These are phyloP conservation scores for Mucor circinelloides DNA, from an alignment of 371 early-diverging fungal genomes.

Conservation along the genomic window DNA sequence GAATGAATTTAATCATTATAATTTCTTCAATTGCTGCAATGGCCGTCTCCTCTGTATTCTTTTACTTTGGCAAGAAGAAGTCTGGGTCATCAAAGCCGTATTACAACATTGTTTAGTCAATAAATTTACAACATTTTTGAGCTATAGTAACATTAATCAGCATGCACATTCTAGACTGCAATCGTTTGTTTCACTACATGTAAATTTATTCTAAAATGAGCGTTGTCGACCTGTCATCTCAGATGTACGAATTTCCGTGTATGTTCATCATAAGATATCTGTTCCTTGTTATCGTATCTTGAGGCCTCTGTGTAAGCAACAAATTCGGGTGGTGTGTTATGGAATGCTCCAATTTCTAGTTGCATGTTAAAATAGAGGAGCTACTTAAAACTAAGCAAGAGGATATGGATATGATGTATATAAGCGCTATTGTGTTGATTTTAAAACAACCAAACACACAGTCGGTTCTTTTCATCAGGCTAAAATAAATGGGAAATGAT, in stretches of 20 bases:
- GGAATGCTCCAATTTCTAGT: too few species aligned
- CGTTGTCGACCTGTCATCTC: neutral
- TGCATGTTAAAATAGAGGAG: too few species aligned
- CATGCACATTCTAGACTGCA: neutral
- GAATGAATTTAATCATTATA: neutral
- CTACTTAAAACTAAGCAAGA: too few species aligned
- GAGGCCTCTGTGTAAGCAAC: too few species aligned
- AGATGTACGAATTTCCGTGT: neutral
- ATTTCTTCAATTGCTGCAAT: neutral
- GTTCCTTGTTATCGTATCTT: too few species aligned
- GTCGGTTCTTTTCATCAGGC: too few species aligned
- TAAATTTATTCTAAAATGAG: neutral
- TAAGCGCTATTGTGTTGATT: too few species aligned
- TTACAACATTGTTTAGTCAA: constrained; percentile 1
- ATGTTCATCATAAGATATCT: too few species aligned
- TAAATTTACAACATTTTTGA: neutral
- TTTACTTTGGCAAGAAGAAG: neutral
- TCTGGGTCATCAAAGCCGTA: neutral
- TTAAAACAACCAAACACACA: too few species aligned
- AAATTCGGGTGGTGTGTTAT: too few species aligned
- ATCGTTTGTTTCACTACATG: neutral
- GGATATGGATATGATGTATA: too few species aligned
- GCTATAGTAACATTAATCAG: neutral
- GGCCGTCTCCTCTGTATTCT: neutral
- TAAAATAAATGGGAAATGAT: too few species aligned